Evolutionary conservation across 371 early-diverging fungal species (phyloP), one percentile per base, ranked within the genome.

Genomic region (Modicella reniformis): DNA sequence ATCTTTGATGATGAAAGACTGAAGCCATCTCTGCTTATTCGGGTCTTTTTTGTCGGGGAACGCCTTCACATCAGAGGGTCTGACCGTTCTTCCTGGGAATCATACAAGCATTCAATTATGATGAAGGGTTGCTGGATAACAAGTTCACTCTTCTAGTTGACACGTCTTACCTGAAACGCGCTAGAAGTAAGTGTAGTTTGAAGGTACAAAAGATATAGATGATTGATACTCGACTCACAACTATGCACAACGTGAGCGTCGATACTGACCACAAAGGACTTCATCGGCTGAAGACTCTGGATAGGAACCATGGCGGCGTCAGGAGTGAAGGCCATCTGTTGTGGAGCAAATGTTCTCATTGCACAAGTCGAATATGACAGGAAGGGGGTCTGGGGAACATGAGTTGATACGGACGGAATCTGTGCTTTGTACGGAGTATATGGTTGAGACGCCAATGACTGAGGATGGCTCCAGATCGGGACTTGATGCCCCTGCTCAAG

Each of bases 1-100:
- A 29, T 77, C 79, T 37, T 77, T 77, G 60, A 77, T 77, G 3
- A 69, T 62, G 33, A 77, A 72, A 10, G 68, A 61, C 58, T 62
- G 69, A 2, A 72, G 33, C 72, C 72, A 77, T 2, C 55, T 50
- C 25, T 52, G 62, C 55, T 61, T 65, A 23, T 15, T 52, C 10
- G 51, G 8, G 17, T 72, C 69, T 25, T 49, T 62, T 50, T 52
- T 68, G 54, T 72, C 72, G 5, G 54, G 61, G 15, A 69, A 68
- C 2, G 62, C 47, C 32, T 77, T 77, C 25, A 65, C 44, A 23
- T 69, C 72, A 0, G 72, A 48, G 2, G 47, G 60, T 34, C 73
- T 41, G 32, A 77, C 58, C 0, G 70, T 77, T 25, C 72, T 54
- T 12, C 79, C 79, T 63, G 40, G 0, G 9, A 34, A 49, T 3